Evolutionary conservation across 768 basidiomycete genomes (phyloP).

Genomic region (Kwoniella mangroviensis): DNA sequence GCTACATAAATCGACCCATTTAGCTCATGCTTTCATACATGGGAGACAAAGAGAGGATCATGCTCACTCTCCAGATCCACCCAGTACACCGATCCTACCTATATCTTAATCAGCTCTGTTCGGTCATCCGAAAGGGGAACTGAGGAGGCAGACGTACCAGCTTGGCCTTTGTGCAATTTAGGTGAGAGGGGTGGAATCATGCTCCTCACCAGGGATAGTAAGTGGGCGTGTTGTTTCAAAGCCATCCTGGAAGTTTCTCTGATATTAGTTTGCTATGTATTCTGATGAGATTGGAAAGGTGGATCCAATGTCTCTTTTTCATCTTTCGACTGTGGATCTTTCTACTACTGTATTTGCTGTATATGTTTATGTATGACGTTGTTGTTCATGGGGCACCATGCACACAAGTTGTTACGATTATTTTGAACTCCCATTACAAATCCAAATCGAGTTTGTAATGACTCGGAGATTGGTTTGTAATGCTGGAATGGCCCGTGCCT

Average conservation of each 20-base stretch:
- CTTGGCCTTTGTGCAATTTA: slow-evolving; percentile 92
- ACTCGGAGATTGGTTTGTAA: not conserved
- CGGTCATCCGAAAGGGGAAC: not conserved
- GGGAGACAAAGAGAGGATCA: not conserved
- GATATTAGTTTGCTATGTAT: not conserved
- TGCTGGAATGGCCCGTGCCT: not conserved
- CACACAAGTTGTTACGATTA: not conserved
- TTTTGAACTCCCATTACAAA: not conserved
- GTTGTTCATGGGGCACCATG: not conserved
- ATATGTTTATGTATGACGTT: not conserved
- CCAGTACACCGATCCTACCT: slow-evolving; percentile 91
- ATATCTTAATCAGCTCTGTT: not conserved
- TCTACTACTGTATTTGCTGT: not conserved
- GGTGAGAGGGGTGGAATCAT: slow-evolving; percentile 90
- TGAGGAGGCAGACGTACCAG: slow-evolving; percentile 63
- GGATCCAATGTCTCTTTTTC: not conserved
- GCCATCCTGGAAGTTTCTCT: slow-evolving; percentile 15
- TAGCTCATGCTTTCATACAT: too few species aligned
- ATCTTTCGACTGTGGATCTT: not conserved
- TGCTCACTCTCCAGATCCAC: slow-evolving; percentile 87
- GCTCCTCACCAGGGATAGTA: slow-evolving; percentile 67
- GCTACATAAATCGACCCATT: slow-evolving; percentile 59
- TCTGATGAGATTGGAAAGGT: not conserved
- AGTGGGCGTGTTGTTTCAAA: slow-evolving; percentile 46
- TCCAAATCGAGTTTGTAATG: not conserved